Evolutionary conservation across 1,139 yeast species (phyloP), one percentile per base, ranked within the genome.

Genomic region (Arxiozyma slooffiae): DNA sequence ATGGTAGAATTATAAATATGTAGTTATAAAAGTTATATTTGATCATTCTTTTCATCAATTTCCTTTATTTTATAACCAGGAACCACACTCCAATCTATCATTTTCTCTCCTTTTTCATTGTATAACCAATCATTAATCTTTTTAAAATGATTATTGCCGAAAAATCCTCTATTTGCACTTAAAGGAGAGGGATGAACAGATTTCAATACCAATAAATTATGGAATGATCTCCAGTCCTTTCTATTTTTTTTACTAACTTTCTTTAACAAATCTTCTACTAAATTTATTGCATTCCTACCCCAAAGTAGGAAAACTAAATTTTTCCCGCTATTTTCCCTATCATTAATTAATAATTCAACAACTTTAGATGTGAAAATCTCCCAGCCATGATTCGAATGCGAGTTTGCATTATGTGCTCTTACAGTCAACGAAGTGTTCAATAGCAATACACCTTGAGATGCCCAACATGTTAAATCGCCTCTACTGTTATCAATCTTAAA

Each of bases 141-240:
- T 48, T 67, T 71, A 66, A 88, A 89, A 58, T 87, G 95, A 36
- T 72, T 69, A 65, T 85, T 81, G 6, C 80, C 79, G 60, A 88
- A 88, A 63, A 85, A 89, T 0, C 95, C 95, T 50, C 95, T 73
- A 30, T 81, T 74, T 0, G 98, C 98, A 56, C 95, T 85, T 50
- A 92, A 71, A 1, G 99, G 98, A 41, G 95, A 85, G 0, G 99
- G 99, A 68, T 94, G 99, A 1, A 88, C 97, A 0, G 90, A 76
- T 55, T 76, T 76, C 44, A 92, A 69, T 0, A 87, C 79, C 49
- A 73, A 61, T 52, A 80, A 74, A 44, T 72, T 67, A 1, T 77
- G 72, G 22, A 67, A 63, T 8, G 62, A 49, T 3, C 47, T 36
- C 51, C 51, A 48, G 20, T 36, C 30, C 16, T 34, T 50, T 8